These are phyloP conservation scores for Botryotinia globosa DNA, from an alignment of 2,329 filamentous ascomycete species.

Conservation along the genomic window DNA sequence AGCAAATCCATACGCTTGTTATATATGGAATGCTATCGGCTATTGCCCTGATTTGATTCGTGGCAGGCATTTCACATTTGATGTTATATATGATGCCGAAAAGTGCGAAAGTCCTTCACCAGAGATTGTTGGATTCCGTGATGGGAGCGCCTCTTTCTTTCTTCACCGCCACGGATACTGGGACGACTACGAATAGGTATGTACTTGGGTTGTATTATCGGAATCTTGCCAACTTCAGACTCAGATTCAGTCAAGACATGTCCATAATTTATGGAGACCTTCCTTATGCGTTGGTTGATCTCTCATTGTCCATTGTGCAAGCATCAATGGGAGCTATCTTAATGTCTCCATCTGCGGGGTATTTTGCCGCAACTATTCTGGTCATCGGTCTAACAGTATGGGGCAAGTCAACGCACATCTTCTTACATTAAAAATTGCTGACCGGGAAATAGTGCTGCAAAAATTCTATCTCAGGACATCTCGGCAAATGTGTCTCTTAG, in stretches of 20 bases:
- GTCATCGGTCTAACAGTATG: slow-evolving; percentile 39
- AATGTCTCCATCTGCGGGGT: slow-evolving; percentile 38
- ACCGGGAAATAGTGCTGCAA: slow-evolving; percentile 35
- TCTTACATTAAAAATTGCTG: background rate
- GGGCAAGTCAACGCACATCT: slow-evolving; percentile 3
- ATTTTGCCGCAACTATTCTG: slow-evolving; percentile 43
- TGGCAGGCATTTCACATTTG: slow-evolving; percentile 36
- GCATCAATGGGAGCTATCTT: slow-evolving; percentile 43
- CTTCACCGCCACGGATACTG: slow-evolving; percentile 30
- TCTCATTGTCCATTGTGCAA: slow-evolving; percentile 34
- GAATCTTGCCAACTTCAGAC: background rate
- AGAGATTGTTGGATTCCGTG: slow-evolving; percentile 48
- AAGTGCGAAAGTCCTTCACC: slow-evolving; percentile 50
- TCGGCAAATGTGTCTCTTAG: slow-evolving; percentile 49
- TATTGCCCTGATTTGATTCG: slow-evolving; percentile 13
- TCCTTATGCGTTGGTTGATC: slow-evolving; percentile 26
- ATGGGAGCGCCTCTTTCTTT: slow-evolving; percentile 41
- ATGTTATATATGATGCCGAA: slow-evolving; percentile 52
- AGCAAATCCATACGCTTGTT: slow-evolving; percentile 12
- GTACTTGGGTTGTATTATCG: background rate
- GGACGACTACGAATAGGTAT: slow-evolving; percentile 29
- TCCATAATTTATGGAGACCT: slow-evolving; percentile 32
- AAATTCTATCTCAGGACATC: slow-evolving; percentile 49
- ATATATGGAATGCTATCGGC: slow-evolving; percentile 15
- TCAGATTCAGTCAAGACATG: slow-evolving; percentile 31